Percentiles rank a stretch among this genome's conserved stretches.
Conservation (phyloP, 352 stramenopile species). For the Globisporangium apiculatum region DNA sequence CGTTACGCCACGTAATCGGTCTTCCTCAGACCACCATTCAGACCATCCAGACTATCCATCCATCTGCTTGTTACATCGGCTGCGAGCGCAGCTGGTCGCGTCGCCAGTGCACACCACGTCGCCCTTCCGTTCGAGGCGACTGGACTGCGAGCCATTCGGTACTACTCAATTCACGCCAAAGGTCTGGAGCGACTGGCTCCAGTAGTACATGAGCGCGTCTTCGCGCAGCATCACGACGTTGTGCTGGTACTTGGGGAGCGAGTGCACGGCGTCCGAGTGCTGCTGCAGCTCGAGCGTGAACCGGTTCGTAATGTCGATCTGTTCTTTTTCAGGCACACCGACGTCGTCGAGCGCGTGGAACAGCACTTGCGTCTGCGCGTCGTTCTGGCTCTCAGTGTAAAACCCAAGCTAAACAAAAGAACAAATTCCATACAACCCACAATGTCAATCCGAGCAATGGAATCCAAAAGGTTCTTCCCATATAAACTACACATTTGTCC, state of each 20-base stretch:
- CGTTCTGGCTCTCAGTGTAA: conserved; percentile 67
- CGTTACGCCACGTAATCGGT: too few relatives aligned
- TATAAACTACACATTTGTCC: not conserved
- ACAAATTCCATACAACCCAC: too few relatives aligned
- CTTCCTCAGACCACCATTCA: too few relatives aligned
- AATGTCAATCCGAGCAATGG: conserved; percentile 6
- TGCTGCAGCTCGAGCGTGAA: conserved; percentile 54
- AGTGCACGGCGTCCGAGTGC: conserved; percentile 66
- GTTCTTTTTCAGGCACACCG: conserved; percentile 48
- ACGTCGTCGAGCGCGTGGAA: conserved; percentile 65
- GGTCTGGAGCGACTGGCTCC: conserved; percentile 66
- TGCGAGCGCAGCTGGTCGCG: too few relatives aligned
- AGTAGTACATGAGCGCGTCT: conserved; percentile 84
- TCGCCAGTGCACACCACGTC: too few relatives aligned
- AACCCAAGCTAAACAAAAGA: conserved; percentile 40
- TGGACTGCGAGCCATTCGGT: too few relatives aligned
- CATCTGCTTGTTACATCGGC: too few relatives aligned
- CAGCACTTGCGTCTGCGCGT: conserved; percentile 67
- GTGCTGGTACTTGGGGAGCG: conserved; percentile 77
- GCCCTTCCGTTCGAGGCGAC: too few relatives aligned
- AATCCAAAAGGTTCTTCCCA: too few relatives aligned
- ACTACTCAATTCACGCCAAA: conserved; percentile 13
- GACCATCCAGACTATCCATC: too few relatives aligned
- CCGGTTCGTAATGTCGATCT: conserved; percentile 55
- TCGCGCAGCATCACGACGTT: conserved; percentile 79